These are phyloP conservation scores for Volvox carteri DNA, from an alignment of 163 green algal genomes.

Conservation along the genomic window DNA sequence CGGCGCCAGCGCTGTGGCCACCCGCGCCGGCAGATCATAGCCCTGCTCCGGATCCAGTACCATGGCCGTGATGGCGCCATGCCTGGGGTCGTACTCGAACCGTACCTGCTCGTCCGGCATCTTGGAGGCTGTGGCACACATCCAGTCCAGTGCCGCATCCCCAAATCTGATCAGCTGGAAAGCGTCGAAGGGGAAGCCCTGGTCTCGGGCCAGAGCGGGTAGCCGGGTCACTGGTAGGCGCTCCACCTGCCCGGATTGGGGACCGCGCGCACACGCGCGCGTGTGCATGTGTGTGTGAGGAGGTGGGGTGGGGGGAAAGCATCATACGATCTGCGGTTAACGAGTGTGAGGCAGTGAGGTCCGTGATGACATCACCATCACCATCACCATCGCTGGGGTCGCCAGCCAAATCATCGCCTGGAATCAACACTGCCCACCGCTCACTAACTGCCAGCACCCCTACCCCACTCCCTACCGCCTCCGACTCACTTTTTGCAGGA, in stretches of 20 bases:
- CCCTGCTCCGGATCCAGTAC: background rate
- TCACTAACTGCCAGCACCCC: background rate
- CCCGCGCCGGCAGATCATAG: background rate
- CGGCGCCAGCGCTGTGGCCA: background rate
- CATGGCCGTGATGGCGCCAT: background rate
- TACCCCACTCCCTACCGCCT: background rate
- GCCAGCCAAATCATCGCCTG: background rate
- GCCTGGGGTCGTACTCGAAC: slow-evolving; percentile 52
- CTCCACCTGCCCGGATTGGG: slow-evolving; percentile 44
- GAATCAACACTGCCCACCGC: background rate
- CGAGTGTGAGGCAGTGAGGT: background rate
- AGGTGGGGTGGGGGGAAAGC: background rate
- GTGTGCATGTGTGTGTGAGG: background rate
- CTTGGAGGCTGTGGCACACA: slow-evolving; percentile 39
- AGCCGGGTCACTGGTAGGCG: slow-evolving; percentile 58
- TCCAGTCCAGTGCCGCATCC: slow-evolving; percentile 65
- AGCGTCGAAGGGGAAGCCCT: slow-evolving; percentile 60
- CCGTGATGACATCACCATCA: background rate
- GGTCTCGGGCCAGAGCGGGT: slow-evolving; percentile 36
- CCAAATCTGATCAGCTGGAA: slow-evolving; percentile 67
- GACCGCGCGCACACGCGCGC: too few relatives aligned
- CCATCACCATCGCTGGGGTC: background rate
- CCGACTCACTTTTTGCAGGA: slow-evolving; percentile 39
- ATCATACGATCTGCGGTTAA: background rate
- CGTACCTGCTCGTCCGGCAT: slow-evolving; percentile 42